These are phyloP conservation scores for Eucalyptus fibrosa DNA, from an alignment of 345 rosid genomes.

Conservation along the genomic window DNA sequence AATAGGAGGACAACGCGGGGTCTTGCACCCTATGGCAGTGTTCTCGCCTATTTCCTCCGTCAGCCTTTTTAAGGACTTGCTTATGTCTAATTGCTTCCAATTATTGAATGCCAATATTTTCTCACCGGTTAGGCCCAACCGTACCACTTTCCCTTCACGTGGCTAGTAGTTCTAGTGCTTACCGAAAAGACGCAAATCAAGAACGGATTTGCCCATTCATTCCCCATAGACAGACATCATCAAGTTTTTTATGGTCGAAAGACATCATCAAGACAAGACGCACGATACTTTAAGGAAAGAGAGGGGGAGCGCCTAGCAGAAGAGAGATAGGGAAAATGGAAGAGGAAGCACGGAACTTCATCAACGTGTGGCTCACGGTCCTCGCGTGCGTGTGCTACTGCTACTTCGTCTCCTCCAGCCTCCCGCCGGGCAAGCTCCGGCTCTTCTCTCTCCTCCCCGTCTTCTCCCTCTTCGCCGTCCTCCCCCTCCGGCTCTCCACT, in stretches of 20 bases:
- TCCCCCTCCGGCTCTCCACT: slow-evolving; percentile 13
- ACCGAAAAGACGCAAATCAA: neutral
- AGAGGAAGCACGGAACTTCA: slow-evolving; percentile 1
- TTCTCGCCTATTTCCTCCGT: too few relatives aligned
- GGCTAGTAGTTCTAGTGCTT: neutral
- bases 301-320: neutral
- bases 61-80: too few relatives aligned
- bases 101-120: neutral
- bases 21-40: too few relatives aligned
- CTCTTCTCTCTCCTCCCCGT: slow-evolving; percentile 27
- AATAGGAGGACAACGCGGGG: too few relatives aligned
- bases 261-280: neutral
- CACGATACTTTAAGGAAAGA: neutral
- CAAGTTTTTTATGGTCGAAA: neutral
- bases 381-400: slow-evolving; percentile 7
- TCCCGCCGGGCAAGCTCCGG: slow-evolving; percentile 9
- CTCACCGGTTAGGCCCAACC: neutral
- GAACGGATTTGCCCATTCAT: neutral
- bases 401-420: slow-evolving; percentile 6
- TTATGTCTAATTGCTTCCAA: neutral
- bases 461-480: slow-evolving; percentile 18
- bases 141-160: neutral
- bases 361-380: slow-evolving; percentile 12
- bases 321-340: neutral
- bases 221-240: neutral